Evolutionary conservation across 768 basidiomycete species (phyloP), one percentile per base, ranked within the genome.

Genomic region (Tricholomella constricta): DNA sequence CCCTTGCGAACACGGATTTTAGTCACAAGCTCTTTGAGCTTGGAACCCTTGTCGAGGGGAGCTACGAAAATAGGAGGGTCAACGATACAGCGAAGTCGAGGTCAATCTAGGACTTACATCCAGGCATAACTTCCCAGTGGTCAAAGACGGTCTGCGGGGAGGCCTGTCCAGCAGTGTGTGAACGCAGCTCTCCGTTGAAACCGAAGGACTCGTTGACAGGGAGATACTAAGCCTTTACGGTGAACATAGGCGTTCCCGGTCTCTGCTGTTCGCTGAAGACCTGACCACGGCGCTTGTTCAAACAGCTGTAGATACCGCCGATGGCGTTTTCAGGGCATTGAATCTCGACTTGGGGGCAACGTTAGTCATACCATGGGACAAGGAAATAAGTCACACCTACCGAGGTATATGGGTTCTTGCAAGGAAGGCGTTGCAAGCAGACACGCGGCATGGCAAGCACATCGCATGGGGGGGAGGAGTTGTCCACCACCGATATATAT

Each of bases 401-500:
- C 89, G 32, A 94, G 88, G 80, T 94, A 98, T 71, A 98, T 78
- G 51, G 96, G 96, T 73, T 99, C 96, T 70, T 98, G 96, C 55
- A 99, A 82, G 75, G 82, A 81, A 36, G 97, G 96, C 8, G 80
- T 80, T 55, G 95, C 94, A 62, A 99, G 86, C 61, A 98, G 70
- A 72, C 92, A 91, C 46, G 96, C 94, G 57, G 97, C 96, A 74
- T 98, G 98, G 68, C 88, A 90, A 60, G 88, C 95, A 69, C 97
- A 91, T 75, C 96, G 89, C 74, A 89, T 92, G 34, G 93, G 94
- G 52, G 96, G 96, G 73, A 99, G 98, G 66, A 98, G 82, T 74
- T 98, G 92, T 74, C 96, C 96, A 79, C 95, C 95, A 72, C 96
- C 96, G 79, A 97, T 90, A 75, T 99, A 96, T 70, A 99, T 98